Evolutionary conservation across 2,329 filamentous ascomycete species (phyloP), one percentile per base, ranked within the genome.

Genomic region (Rhinocladiella mackenziei): DNA sequence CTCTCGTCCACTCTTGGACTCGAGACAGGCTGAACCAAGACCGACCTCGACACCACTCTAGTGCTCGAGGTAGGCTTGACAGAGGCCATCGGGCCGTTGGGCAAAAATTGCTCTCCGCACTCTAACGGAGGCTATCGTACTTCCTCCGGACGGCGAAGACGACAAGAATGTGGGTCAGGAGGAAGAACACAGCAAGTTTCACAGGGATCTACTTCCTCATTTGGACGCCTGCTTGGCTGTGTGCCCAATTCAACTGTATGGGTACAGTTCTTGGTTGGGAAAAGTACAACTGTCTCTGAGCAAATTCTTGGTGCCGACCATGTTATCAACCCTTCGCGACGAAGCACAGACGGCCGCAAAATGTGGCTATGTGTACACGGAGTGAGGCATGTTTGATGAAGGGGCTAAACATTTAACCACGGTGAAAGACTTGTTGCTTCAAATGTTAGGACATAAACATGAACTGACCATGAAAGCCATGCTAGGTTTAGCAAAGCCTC

Each of bases 291-390:
- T 43, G 17, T 29, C 15, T 8, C 11, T 36, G 9, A 11, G 31
- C 25, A 4, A 8, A 6, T 35, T 18, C 13, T 26, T 36, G 7
- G 18, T n/a, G 7, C 52, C 44, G 28, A 48, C 47, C 18, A 18
- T 43, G 14, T 31, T 54, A 9, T 30, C 32, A 11, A 43, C 52
- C 29, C 23, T 54, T 10, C 25, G 41, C 2, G 32, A 54, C n/a
- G 39, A 55, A 38, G 36, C 31, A 19, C 15, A 40, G 18, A 48
- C 38, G 31, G 44, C 50, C 25, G 56, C 45, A 5, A 58, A 58
- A 38, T 55, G 50, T 36, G 53, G 54, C 13, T 50, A 50, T 18
- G 34, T 58, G 11, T 57, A 50, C 32, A 48, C 36, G 14, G 35
- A 51, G 25, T 29, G 46, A 30, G 56, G 56, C 14, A 39, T 31